Base-by-base conservation (phyloP, 1,139 yeast species). In the Meyerozyma guilliermondii region DNA sequence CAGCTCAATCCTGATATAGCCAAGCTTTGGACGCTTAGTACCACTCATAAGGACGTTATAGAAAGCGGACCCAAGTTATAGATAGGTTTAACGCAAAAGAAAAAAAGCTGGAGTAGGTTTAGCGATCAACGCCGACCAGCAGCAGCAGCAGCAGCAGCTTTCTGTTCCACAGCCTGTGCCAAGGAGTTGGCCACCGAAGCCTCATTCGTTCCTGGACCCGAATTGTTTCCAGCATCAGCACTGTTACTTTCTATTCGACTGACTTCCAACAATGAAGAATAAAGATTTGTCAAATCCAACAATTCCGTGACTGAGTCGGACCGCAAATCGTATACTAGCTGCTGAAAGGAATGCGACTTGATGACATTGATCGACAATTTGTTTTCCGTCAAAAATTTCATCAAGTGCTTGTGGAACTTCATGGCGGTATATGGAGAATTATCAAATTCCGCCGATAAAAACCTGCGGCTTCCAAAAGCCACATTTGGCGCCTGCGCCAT, bases 291-390 rank as follows among this genome's bases (percentile, higher is more conserved):
- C 50, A 78, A 58, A 45, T 76, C 81, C 41, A 64, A 54, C 47
- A 78, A 57, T 49, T 77, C 83, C 1, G 59, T 49, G 6, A 78
- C 59, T 1, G 78, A 69, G 38, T 72, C 77, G 0, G 79, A 71
- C 43, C 76, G 61, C 46, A 78, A 62, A 41, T 78, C 78, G 48
- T 68, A 71, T 8, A 78, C 60, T 35, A 78, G 56, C 50, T 77
- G 81, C 50, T 74, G 76, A 54, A 78, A 78, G 2, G 79, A 66
- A n/a, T 63, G 71, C 29, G 79, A 70, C 54, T 72, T 72, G 27
- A 76, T 70, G 5, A 73, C 70, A 38, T 62, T 63, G 22, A 77
- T 67, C 1, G 80, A 71, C 18, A 78, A 60, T 52, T 75, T 76
- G 53, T 78, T 76, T 17, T 77, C 82, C 9, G 73, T 67, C 39